Evolutionary conservation across 768 basidiomycete species (phyloP).

Genomic region (Mycena rebaudengoi): DNA sequence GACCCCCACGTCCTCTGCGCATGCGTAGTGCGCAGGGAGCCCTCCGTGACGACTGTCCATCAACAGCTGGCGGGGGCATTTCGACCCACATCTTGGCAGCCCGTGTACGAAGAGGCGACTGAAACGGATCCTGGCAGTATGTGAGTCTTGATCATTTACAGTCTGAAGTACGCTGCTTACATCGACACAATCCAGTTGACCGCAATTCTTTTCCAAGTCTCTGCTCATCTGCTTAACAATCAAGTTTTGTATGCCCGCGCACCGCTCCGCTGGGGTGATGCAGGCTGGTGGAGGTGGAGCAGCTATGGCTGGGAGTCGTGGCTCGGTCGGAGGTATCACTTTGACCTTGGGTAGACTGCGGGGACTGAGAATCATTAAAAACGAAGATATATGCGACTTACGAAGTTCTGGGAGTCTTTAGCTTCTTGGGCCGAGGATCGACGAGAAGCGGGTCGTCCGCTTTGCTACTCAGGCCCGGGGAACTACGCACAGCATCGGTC

Average conservation of each 20-base stretch:
- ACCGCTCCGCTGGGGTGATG: slow-evolving; percentile 74
- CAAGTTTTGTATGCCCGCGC: slow-evolving; percentile 62
- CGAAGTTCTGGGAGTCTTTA: slow-evolving; percentile 26
- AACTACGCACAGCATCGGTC: slow-evolving; percentile 82
- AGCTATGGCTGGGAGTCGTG: slow-evolving; percentile 52
- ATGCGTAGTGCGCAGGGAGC: slow-evolving; percentile 66
- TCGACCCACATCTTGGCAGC: slow-evolving; percentile 75
- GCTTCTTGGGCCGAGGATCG: slow-evolving; percentile 65
- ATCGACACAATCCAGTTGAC: slow-evolving; percentile 91
- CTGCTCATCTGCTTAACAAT: slow-evolving; percentile 68
- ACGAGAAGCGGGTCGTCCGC: slow-evolving; percentile 76
- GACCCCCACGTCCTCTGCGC: slow-evolving; percentile 86
- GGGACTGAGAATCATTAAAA: slow-evolving; percentile 45
- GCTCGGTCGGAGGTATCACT: slow-evolving; percentile 57
- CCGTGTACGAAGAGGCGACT: slow-evolving; percentile 64
- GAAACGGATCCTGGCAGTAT: slow-evolving; percentile 68
- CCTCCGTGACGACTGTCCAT: slow-evolving; percentile 35
- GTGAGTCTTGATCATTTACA: background rate
- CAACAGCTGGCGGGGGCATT: slow-evolving; percentile 51
- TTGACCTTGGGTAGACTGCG: slow-evolving; percentile 54
- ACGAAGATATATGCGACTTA: slow-evolving; percentile 36
- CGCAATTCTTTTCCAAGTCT: slow-evolving; percentile 76
- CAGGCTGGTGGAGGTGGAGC: slow-evolving; percentile 26
- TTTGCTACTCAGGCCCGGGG: slow-evolving; percentile 65
- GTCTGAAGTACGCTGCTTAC: slow-evolving; percentile 48